These are phyloP conservation scores for Metschnikowia amazonensis DNA, from an alignment of 805 yeast species.

Conservation along the genomic window DNA sequence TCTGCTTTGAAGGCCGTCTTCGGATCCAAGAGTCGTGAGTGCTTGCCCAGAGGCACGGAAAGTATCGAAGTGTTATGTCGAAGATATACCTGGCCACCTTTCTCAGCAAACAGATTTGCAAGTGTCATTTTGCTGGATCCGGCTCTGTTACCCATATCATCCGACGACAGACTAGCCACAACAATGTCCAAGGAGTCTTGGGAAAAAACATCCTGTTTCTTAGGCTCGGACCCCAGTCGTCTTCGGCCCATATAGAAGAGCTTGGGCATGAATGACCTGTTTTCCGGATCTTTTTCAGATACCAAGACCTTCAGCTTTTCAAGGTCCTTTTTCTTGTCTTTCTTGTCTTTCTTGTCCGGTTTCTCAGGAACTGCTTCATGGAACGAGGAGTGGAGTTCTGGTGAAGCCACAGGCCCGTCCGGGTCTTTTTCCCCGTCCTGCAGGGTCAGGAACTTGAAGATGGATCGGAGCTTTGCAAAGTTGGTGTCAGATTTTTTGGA, in stretches of 20 bases:
- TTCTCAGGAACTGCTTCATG: too few species aligned
- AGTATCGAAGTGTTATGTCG: conserved; percentile 33
- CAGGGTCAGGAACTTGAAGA: conserved; percentile 14
- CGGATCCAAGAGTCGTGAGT: not conserved
- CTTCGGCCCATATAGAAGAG: conserved; percentile 10
- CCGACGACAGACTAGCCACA: not conserved
- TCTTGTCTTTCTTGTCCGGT: too few species aligned
- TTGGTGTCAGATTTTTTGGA: conserved; percentile 4
- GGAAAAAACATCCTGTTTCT: not conserved
- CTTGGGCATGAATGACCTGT: not conserved
- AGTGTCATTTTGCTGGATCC: not conserved
- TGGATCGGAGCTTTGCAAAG: conserved; percentile 9
- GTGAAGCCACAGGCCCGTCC: too few species aligned
- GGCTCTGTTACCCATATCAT: not conserved
- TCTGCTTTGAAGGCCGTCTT: not conserved
- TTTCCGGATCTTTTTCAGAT: not conserved
- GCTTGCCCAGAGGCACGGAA: conserved; percentile 7
- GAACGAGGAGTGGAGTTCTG: too few species aligned
- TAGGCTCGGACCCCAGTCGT: conserved; percentile 11
- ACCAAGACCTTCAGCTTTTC: not conserved
- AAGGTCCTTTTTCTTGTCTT: not conserved
- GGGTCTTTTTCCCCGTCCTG: conserved; percentile 9
- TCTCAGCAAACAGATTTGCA: conserved; percentile 2
- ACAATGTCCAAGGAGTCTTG: not conserved
- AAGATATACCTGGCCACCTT: conserved; percentile 26